A percentile compares a stretch with the other conserved stretches of the same genome.
Conservation (phyloP, 805 yeast genomes). For the Metschnikowia arizonensis region DNA sequence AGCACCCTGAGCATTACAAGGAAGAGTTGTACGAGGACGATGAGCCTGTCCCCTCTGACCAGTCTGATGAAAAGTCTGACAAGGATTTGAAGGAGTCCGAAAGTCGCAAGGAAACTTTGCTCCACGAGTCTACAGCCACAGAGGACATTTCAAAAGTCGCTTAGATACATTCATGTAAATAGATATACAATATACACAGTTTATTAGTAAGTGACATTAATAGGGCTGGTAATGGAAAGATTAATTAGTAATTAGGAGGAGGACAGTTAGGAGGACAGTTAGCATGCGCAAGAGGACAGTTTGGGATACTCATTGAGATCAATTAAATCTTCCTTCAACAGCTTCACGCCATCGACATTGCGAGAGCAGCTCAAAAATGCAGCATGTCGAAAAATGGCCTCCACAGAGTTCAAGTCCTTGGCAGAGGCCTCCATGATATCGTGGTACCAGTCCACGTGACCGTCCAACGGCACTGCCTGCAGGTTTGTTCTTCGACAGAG, state of each 20-base stretch:
- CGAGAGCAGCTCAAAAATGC: conserved; percentile 32
- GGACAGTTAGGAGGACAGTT: no score
- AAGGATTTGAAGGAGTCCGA: background rate
- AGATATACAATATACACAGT: background rate
- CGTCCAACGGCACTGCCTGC: conserved; percentile 20
- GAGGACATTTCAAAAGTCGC: conserved; percentile 14
- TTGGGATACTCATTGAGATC: background rate
- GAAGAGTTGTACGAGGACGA: conserved; percentile 86
- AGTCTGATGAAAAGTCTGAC: background rate
- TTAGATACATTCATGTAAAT: conserved; percentile 3
- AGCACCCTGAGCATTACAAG: conserved; percentile 87
- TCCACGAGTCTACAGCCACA: conserved; percentile 7
- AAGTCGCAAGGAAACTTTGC: background rate
- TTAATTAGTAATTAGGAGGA: no score
- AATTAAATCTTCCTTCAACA: background rate
- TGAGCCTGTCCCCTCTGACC: conserved; percentile 27
- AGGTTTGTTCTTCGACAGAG: conserved; percentile 20
- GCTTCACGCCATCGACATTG: background rate
- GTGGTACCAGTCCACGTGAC: conserved; percentile 32
- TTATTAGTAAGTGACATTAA: no score
- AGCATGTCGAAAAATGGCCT: conserved; percentile 32
- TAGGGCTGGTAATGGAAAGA: no score
- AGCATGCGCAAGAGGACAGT: conserved; percentile 6
- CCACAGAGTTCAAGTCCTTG: conserved; percentile 29
- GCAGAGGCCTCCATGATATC: conserved; percentile 34